These are phyloP conservation scores for Forsythia viridissima DNA, from an alignment of 257 asterid species.

Conservation along the genomic window DNA sequence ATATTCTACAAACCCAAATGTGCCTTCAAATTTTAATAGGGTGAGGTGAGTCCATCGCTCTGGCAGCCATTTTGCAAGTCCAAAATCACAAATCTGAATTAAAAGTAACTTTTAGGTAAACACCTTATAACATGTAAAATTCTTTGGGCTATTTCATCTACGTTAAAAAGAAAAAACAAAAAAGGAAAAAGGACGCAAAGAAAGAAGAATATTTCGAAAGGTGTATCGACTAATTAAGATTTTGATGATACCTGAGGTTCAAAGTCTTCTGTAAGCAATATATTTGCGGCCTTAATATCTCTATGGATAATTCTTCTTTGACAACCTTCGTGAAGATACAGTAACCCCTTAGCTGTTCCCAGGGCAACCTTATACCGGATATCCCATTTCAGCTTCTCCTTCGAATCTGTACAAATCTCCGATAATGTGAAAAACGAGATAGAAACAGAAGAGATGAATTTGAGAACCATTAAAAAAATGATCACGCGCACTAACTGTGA, in stretches of 20 bases:
- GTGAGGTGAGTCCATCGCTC: slow-evolving; percentile 68
- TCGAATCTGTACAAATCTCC: slow-evolving; percentile 45
- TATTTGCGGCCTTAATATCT: slow-evolving; percentile 93
- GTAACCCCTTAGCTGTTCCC: slow-evolving; percentile 80
- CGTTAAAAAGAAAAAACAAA: not conserved
- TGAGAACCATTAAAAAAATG: not conserved
- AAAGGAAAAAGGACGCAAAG: not conserved
- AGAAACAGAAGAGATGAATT: not conserved
- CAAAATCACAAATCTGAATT: slow-evolving; percentile 71
- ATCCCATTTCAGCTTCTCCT: slow-evolving; percentile 65
- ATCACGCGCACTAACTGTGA: slow-evolving; percentile 66
- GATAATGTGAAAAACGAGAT: not conserved
- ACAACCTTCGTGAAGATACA: slow-evolving; percentile 91
- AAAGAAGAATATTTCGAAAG: not conserved
- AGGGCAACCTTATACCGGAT: slow-evolving; percentile 72
- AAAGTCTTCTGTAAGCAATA: slow-evolving; percentile 77
- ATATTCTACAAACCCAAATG: slow-evolving; percentile 51
- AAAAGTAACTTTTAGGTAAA: slow-evolving; percentile 9
- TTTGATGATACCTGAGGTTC: slow-evolving; percentile 75
- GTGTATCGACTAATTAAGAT: not conserved
- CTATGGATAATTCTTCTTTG: slow-evolving; percentile 91
- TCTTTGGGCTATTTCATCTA: not conserved
- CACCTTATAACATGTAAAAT: not conserved
- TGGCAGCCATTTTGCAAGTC: slow-evolving; percentile 77
- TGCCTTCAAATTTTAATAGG: slow-evolving; percentile 62